A percentile compares a stretch with the other conserved stretches of the same genome.
Evolutionary conservation across 495 filamentous ascomycete genomes (phyloP).

Genomic region (Mycothermus thermophilus): DNA sequence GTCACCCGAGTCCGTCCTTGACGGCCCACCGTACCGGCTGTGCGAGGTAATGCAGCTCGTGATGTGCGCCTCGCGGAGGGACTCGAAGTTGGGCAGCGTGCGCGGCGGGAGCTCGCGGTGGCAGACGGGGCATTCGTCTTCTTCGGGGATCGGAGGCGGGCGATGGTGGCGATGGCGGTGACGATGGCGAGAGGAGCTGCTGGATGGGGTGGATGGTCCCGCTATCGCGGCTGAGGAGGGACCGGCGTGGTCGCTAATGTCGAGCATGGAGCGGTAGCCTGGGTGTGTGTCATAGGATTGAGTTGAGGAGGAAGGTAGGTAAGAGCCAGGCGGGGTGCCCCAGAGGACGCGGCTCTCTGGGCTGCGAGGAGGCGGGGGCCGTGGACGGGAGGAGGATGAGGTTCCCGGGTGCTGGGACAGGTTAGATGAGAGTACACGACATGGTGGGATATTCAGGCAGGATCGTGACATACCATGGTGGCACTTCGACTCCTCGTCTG

Average conservation of each 20-base stretch:
- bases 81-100: slow-evolving; percentile 42
- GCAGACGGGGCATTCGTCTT: slow-evolving; percentile 87
- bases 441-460: too few relatives aligned
- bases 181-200: slow-evolving; percentile 15
- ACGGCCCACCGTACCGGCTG: slow-evolving; percentile 21
- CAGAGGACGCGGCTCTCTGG: slow-evolving; percentile 22
- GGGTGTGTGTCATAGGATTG: slow-evolving; percentile 12
- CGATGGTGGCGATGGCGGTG: slow-evolving; percentile 14
- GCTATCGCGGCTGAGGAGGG: slow-evolving; percentile 8
- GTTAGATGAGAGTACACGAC: slow-evolving; percentile 1
- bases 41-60: slow-evolving; percentile 54
- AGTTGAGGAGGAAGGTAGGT: slow-evolving; percentile 17
- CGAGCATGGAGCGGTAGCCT: slow-evolving; percentile 16
- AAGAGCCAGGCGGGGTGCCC: slow-evolving; percentile 26
- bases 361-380: slow-evolving; percentile 8
- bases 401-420: slow-evolving; percentile 9
- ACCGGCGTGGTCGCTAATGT: slow-evolving; percentile 10
- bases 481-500: slow-evolving; percentile 29
- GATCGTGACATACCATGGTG: slow-evolving; percentile 34
- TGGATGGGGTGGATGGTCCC: slow-evolving; percentile 8
- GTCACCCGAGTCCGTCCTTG: neutral
- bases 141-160: slow-evolving; percentile 45
- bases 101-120: slow-evolving; percentile 59
- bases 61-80: slow-evolving; percentile 62
- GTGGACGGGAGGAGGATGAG: slow-evolving; percentile 9